Evolutionary conservation across 371 early-diverging fungal genomes (phyloP).

Genomic region (Capniomyces stellatus): DNA sequence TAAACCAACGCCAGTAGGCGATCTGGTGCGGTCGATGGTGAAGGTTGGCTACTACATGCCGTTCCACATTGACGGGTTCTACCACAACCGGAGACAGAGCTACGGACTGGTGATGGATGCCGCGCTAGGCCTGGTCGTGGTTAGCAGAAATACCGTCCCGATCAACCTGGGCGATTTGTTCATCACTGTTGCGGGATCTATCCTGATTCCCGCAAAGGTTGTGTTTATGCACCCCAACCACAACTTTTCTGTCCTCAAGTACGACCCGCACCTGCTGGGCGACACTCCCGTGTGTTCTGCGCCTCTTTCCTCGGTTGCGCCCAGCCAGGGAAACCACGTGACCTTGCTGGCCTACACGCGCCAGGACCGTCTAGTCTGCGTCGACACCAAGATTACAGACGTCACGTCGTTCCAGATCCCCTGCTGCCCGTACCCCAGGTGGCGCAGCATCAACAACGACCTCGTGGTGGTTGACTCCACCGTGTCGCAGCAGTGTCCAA

Average conservation of each 20-base stretch:
- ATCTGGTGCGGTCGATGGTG: slow-evolving; percentile 38
- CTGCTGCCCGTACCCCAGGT: slow-evolving; percentile 74
- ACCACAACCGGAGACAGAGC: slow-evolving; percentile 37
- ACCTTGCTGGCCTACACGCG: slow-evolving; percentile 44
- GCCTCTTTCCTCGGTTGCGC: slow-evolving; percentile 32
- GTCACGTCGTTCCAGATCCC: slow-evolving; percentile 52
- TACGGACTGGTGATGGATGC: slow-evolving; percentile 60
- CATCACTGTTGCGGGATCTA: slow-evolving; percentile 53
- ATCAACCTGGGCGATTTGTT: slow-evolving; percentile 50
- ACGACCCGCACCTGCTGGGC: slow-evolving; percentile 34
- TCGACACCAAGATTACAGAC: slow-evolving; percentile 40
- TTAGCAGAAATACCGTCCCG: slow-evolving; percentile 63
- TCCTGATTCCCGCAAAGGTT: slow-evolving; percentile 48
- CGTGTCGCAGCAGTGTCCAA: slow-evolving; percentile 71
- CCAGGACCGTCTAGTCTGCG: slow-evolving; percentile 32
- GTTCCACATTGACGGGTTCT: slow-evolving; percentile 50
- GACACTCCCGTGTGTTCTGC: slow-evolving; percentile 36
- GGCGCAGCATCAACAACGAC: slow-evolving; percentile 60
- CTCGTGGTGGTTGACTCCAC: slow-evolving; percentile 67
- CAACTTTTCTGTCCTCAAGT: slow-evolving; percentile 58
- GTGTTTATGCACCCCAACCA: slow-evolving; percentile 60
- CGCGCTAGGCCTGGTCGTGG: slow-evolving; percentile 44
- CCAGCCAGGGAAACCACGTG: too few relatives aligned
- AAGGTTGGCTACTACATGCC: slow-evolving; percentile 41
- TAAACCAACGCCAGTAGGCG: slow-evolving; percentile 61